phyloP scores from a whole-genome alignment of 108 stramenopile species.

The Cyclotella sp. region DNA sequence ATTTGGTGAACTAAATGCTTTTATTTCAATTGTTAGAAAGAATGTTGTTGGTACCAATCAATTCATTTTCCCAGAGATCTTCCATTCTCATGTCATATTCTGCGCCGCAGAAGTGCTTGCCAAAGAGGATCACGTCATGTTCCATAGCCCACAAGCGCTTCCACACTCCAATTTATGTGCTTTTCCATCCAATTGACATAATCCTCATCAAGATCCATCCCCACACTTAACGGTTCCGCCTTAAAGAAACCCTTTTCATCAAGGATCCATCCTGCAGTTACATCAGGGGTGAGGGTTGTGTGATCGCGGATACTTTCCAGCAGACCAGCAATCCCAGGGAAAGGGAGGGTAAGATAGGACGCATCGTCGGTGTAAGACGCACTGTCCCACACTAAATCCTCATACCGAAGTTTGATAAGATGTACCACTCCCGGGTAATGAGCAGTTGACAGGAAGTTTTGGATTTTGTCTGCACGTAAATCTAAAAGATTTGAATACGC shows the following conservation, averaged over 20 bases:
- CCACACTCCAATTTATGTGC: slow-evolving; percentile 68
- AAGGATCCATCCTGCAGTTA: slow-evolving; percentile 44
- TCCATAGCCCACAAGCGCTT: slow-evolving; percentile 52
- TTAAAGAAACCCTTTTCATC: slow-evolving; percentile 36
- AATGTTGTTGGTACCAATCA: too few relatives aligned
- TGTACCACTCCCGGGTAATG: slow-evolving; percentile 39
- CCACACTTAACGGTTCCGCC: slow-evolving; percentile 33
- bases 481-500: slow-evolving; percentile 48
- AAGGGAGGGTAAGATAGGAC: slow-evolving; percentile 27
- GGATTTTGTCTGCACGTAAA: slow-evolving; percentile 64
- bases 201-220: slow-evolving; percentile 34
- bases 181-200: slow-evolving; percentile 62
- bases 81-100: too few relatives aligned
- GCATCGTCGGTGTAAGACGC: slow-evolving; percentile 26
- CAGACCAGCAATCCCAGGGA: slow-evolving; percentile 48
- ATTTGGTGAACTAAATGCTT: too few relatives aligned
- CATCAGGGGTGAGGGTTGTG: slow-evolving; percentile 51
- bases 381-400: slow-evolving; percentile 50
- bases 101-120: too few relatives aligned
- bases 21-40: too few relatives aligned
- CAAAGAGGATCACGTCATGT: slow-evolving; percentile 29
- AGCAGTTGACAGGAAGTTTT: slow-evolving; percentile 48
- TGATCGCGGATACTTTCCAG: slow-evolving; percentile 50
- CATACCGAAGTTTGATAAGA: slow-evolving; percentile 50
- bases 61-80: too few relatives aligned